phyloP scores from a whole-genome alignment of 768 basidiomycete genomes.

The Multifurca ochricompacta region DNA sequence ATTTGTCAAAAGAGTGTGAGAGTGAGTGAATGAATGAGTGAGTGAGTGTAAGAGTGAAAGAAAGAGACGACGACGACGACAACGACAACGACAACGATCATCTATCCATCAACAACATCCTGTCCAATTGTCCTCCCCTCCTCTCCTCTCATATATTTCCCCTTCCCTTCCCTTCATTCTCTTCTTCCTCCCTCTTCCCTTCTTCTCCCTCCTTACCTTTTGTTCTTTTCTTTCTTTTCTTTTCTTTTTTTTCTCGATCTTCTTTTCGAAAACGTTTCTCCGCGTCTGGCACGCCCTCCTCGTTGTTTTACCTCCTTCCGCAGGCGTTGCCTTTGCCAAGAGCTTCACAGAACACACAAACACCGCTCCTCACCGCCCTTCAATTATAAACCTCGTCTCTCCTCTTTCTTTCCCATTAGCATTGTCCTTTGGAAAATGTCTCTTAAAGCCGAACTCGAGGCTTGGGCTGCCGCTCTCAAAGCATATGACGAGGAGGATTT shows the following conservation, averaged over 20 bases:
- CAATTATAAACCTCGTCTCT: neutral
- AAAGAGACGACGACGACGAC: too few species aligned
- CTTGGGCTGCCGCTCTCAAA: conserved; percentile 79
- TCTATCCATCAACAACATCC: too few species aligned
- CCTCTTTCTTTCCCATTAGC: neutral
- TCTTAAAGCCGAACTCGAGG: conserved; percentile 59
- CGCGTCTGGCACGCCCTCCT: conserved; percentile 23
- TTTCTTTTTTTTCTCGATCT: conserved; percentile 12
- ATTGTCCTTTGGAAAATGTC: conserved; percentile 27
- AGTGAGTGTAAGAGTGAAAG: too few species aligned
- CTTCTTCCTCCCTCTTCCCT: neutral
- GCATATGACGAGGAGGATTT: conserved; percentile 86
- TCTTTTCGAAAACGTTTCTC: conserved; percentile 12
- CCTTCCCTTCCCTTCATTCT: too few species aligned
- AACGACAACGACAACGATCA: too few species aligned
- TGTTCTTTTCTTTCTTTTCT: conserved; percentile 6
- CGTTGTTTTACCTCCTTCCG: too few species aligned
- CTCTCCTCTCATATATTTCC: too few species aligned
- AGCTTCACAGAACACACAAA: conserved; percentile 6
- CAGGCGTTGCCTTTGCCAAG: neutral
- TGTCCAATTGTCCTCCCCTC: too few species aligned
- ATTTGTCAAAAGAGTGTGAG: too few species aligned
- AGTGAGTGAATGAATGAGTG: too few species aligned
- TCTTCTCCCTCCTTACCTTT: neutral
- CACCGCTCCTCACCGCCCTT: neutral